Evolutionary conservation across 805 yeast genomes (phyloP), one percentile per base, ranked within the genome.

Genomic region (Candida quercuum): DNA sequence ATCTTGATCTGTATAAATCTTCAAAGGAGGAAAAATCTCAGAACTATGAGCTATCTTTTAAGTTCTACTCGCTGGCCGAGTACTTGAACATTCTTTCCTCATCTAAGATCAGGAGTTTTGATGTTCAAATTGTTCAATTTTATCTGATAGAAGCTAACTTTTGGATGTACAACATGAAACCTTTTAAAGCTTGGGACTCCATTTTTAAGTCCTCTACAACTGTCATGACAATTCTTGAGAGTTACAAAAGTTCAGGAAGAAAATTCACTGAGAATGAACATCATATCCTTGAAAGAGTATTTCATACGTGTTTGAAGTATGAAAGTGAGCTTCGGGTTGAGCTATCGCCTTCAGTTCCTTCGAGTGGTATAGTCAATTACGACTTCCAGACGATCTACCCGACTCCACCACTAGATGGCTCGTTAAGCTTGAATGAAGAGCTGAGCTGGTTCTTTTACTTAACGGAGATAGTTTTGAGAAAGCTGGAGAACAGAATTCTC

Each of bases 311-410:
- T 39, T 35, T 49, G 16, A 49, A 47, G 37, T 51, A 46, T 24
- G 56, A 52, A 29, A 46, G 47, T 24, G 57, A 52, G 32, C 24
- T 51, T 9, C 38, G 55, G 23, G 57, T 52, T 6, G 56, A 51
- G 34, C 30, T 52, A 7, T 43, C 54, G 4, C 57, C 56, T 33
- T 35, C 40, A n/a, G 36, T 52, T 2, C 56, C 56, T 18, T 35
- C 50, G 5, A 45, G 52, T 34, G 56, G 53, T 8, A 51, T 52
- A 21, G 46, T 45, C 14, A 46, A 49, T 37, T 52, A 48, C 32
- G 48, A 49, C 11, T 51, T 51, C 38, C 51, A 49, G 20, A 33
- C 38, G 18, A 21, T 51, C 4, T 52, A 51, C 21, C 57, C 57
- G 20, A 37, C 51, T 1, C 46, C 49, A 0, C 55, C 57, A 4